Base-by-base conservation (phyloP, 1,139 yeast genomes). In the Protomyces gravidus region DNA sequence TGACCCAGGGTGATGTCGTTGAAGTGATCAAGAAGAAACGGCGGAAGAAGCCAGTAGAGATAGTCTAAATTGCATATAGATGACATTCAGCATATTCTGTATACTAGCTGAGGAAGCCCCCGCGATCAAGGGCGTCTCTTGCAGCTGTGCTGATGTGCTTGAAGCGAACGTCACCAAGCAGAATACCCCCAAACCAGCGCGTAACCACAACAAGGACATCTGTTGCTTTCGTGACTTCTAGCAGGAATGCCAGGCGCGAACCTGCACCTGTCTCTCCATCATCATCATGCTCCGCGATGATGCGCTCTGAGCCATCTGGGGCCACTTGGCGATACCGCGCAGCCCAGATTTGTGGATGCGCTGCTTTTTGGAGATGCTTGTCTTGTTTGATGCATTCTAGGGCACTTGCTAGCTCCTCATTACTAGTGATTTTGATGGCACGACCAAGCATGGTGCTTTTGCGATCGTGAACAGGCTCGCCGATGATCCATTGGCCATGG, bases 261-360 rank as follows among this genome's bases (percentile, higher is more conserved):
- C 99, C 98, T 0, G 98, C 96, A 0, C 97, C 98, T 0, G 95
- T 80, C 69, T 92, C 99, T 2, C 98, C 98, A 69, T 92, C 98
- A 69, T 94, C 98, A 68, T 92, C 97, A 68, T 87, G 89, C 68
- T 92, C 97, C 67, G 87, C 92, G 61, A 77, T 79, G 50, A 79
- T 77, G 15, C 40, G 25, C n/a, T 39, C 48, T 13, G 42, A 5
- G 19, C 42, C 42, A 17, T 36, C 42, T 3, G 23, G 53, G 13
- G 5, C 2, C 21, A 28, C n/a, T 15, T 45, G 47, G 33, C 57
- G 49, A 28, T 52, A 52, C 25, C 57, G 30, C 25, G 42, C 51
- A 25, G 52, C 45, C 81, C 81, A 92, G 90, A 65, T 86, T 84
- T 28, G 30, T 5, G 58, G 58, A 71, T 92, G 97, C 0, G 81